phyloP scores from a whole-genome alignment of 2,329 filamentous ascomycete species.

The Alternaria sp. region DNA sequence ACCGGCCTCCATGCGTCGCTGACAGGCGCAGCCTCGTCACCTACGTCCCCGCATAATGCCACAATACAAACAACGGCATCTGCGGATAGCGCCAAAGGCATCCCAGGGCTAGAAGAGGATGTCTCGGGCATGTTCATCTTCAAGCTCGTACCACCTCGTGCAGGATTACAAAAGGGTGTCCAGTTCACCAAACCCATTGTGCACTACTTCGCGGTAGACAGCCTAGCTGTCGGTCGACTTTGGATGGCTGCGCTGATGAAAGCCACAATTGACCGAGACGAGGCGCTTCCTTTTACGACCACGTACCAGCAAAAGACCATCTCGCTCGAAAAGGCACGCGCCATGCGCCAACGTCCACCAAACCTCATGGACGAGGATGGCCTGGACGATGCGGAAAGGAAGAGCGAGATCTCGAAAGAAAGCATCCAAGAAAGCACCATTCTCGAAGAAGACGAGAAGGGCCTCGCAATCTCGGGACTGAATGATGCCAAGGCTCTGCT shows the following conservation, averaged over 20 bases:
- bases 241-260: conserved; percentile 99
- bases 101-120: conserved; percentile 56
- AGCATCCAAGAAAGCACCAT: conserved; percentile 49
- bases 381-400: conserved; percentile 37
- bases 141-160: conserved; percentile 91
- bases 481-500: conserved; percentile 49
- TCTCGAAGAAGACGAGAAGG: conserved; percentile 51
- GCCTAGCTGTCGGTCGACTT: conserved; percentile 81
- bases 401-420: conserved; percentile 47
- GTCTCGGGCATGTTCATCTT: conserved; percentile 85
- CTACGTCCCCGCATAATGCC: conserved; percentile 62
- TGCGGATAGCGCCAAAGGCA: conserved; percentile 46
- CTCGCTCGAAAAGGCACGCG: conserved; percentile 83
- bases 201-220: conserved; percentile 97
- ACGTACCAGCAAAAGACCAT: conserved; percentile 99
- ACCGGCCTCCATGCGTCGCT: conserved; percentile 91
- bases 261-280: conserved; percentile 93
- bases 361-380: conserved; percentile 74
- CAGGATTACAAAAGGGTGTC: conserved; percentile 86
- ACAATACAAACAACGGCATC: conserved; percentile 53
- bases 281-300: conserved; percentile 78
- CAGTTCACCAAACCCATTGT: conserved; percentile 98
- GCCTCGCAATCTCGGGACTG: conserved; percentile 50
- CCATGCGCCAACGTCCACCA: conserved; percentile 88
- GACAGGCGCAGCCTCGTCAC: conserved; percentile 80